Conservation (phyloP, 2,329 filamentous ascomycete species). For the Hymenoscyphus linearis region DNA sequence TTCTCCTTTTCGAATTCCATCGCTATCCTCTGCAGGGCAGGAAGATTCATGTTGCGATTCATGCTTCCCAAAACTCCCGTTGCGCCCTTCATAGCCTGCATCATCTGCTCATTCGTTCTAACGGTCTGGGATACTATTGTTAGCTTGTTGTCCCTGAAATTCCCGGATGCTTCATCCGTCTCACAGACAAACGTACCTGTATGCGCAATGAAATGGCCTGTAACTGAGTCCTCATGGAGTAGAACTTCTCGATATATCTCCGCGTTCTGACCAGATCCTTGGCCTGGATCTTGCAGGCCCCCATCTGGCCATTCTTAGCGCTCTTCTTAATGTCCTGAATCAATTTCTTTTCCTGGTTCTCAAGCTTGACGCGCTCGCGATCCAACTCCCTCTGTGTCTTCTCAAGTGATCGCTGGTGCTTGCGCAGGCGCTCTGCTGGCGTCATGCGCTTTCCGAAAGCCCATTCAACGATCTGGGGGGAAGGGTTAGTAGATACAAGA, state of each 20-base stretch:
- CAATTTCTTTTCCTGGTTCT: constrained; percentile 98
- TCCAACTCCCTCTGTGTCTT: constrained; percentile 97
- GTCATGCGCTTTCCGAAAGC: constrained; percentile 99
- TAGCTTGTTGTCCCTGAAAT: background rate
- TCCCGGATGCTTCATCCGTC: background rate
- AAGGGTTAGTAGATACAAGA: background rate
- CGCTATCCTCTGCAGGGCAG: constrained; percentile 88
- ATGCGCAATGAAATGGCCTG: constrained; percentile 94
- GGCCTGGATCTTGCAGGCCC: constrained; percentile 96
- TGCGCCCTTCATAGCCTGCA: constrained; percentile 98
- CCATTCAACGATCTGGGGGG: constrained; percentile 84
- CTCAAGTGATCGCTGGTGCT: constrained; percentile 94
- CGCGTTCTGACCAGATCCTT: constrained; percentile 93
- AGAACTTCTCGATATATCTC: constrained; percentile 97
- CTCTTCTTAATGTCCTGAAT: constrained; percentile 96
- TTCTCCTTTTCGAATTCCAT: constrained; percentile 99
- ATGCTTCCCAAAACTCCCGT: constrained; percentile 90
- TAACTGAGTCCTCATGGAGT: constrained; percentile 93
- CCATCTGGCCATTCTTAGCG: constrained; percentile 96
- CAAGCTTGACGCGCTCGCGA: constrained; percentile 88
- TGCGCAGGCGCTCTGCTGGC: constrained; percentile 82
- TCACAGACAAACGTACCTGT: constrained; percentile 54
- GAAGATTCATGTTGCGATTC: constrained; percentile 97
- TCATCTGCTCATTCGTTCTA: constrained; percentile 98
- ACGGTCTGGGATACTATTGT: constrained; percentile 62